Evolutionary conservation across 192 early-diverging fungal species (phyloP).

Genomic region (Coemansia asiatica): DNA sequence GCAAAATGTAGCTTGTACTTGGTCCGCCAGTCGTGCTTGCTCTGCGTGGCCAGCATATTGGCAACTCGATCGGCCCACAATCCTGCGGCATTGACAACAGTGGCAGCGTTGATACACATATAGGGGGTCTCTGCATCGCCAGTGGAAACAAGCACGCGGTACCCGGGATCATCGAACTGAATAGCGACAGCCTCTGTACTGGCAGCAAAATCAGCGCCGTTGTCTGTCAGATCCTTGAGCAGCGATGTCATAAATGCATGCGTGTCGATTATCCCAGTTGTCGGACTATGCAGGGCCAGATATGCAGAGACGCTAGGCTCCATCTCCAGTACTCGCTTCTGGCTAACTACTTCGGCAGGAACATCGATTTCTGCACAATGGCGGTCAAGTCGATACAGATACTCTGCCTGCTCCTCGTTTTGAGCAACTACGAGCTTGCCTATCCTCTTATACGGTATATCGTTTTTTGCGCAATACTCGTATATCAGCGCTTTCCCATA

Average conservation of each 20-base stretch:
- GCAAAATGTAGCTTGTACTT: conserved; percentile 68
- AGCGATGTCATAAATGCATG: conserved; percentile 69
- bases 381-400: conserved; percentile 57
- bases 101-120: conserved; percentile 56
- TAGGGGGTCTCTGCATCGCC: conserved; percentile 38
- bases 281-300: conserved; percentile 63
- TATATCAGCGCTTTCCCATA: conserved; percentile 73
- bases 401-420: conserved; percentile 51
- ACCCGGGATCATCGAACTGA: conserved; percentile 29
- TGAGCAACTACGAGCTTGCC: conserved; percentile 84
- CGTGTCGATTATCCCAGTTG: conserved; percentile 83
- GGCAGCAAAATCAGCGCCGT: conserved; percentile 60
- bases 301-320: conserved; percentile 66
- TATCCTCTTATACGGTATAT: conserved; percentile 56
- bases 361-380: conserved; percentile 61
- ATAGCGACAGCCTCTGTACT: conserved; percentile 56
- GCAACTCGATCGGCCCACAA: conserved; percentile 69
- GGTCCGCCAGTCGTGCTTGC: conserved; percentile 17
- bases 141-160: conserved; percentile 57
- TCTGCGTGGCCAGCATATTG: conserved; percentile 33
- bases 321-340: conserved; percentile 30
- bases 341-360: conserved; percentile 55
- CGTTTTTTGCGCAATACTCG: conserved; percentile 55
- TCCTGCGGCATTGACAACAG: conserved; percentile 79
- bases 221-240: conserved; percentile 54